Conservation (phyloP, 176 grass and related monocot genomes). For the Aechmea fasciata region DNA sequence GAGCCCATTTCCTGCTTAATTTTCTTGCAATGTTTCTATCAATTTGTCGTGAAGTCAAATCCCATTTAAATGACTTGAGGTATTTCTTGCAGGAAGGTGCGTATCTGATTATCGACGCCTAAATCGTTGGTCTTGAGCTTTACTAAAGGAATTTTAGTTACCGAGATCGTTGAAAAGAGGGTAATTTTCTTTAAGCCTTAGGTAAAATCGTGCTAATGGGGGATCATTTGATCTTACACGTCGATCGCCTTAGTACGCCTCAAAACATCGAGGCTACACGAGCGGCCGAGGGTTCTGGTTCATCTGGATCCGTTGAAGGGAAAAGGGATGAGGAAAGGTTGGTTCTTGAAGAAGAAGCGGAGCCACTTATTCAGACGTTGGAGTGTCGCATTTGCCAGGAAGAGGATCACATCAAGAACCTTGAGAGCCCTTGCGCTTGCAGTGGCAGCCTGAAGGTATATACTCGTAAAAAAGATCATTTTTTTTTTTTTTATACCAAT, state of each 20-base stretch:
- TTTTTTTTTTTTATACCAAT: background rate
- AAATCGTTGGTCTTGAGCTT: constrained; percentile 21
- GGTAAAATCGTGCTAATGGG: constrained; percentile 28
- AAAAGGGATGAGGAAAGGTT: constrained; percentile 20
- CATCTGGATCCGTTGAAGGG: constrained; percentile 15
- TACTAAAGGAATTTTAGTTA: constrained; percentile 11
- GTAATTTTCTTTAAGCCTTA: constrained; percentile 4
- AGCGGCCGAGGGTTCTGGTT: constrained; percentile 24
- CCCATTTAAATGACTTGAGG: constrained; percentile 4
- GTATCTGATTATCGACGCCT: constrained; percentile 20
- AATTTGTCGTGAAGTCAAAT: background rate
- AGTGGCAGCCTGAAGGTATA: constrained; percentile 78
- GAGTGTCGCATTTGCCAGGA: constrained; percentile 95
- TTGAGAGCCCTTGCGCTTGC: constrained; percentile 71
- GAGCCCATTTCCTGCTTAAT: no score
- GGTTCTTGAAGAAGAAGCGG: constrained; percentile 48
- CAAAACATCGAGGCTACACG: constrained; percentile 20
- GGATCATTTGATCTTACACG: constrained; percentile 39
- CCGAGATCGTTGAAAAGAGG: constrained; percentile 15
- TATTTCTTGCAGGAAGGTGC: constrained; percentile 21
- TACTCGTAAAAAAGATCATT: constrained; percentile 3
- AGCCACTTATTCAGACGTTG: constrained; percentile 54
- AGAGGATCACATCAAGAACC: constrained; percentile 64
- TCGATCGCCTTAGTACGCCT: constrained; percentile 35
- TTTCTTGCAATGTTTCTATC: no score